Evolutionary conservation across 495 filamentous ascomycete species (phyloP), one percentile per base, ranked within the genome.

Genomic region (Aspergillus bridgeri): DNA sequence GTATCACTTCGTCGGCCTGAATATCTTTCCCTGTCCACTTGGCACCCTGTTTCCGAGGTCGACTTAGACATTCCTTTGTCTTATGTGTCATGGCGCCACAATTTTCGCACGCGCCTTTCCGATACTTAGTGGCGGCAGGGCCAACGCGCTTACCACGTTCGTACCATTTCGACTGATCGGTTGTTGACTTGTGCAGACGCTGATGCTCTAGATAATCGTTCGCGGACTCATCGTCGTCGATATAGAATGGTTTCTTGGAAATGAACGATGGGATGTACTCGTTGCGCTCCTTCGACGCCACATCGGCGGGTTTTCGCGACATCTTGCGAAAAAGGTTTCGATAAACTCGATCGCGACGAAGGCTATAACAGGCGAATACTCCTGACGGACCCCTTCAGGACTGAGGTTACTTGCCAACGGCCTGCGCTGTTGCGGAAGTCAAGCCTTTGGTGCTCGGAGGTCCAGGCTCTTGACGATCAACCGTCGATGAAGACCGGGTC

Each of bases 261-360:
- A 98, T 98, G 81, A 96, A 98, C 51, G 90, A 83, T 9, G 94
- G 94, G 71, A 98, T 98, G 81, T 98, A 98, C 75, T 97, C 92
- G 83, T 98, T 98, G 71, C 88, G 87, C 72, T 91, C 88, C 65
- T 92, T 91, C 17, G 75, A 69, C 63, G 76, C 74, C 62, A 77
- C 75, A 57, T 79, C 76, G 55, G 74, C 71, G 23, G 79, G 79
- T 57, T 82, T 82, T 59, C 76, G 72, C 44, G 79, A 81, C 77
- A 78, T 78, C 72, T 74, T 79, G 63, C 50, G 58, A 59, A 23
- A 1, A 49, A 55, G 23, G 23, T 17, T n/a, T 3, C 24, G 38
- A 47, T 17, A 17, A 45, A 9, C 0, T 53, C 27, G 29, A n/a
- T 33, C 5, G 29, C 44, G 2, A 23, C 38, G 18, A 27, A 18